phyloP scores from a whole-genome alignment of 129 eudicot species.

The Logfia minima region DNA sequence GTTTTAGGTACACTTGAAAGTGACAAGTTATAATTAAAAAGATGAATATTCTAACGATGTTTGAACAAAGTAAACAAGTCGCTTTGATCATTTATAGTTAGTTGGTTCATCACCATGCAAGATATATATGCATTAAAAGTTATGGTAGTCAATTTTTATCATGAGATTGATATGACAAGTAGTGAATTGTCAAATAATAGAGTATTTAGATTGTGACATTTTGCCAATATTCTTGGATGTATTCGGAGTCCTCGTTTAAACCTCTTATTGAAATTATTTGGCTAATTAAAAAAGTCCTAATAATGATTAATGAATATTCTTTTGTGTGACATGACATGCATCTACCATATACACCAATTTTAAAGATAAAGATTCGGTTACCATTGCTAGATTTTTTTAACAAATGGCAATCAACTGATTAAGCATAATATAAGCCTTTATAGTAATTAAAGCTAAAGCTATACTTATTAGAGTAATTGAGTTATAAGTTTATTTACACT shows the following conservation, averaged over 20 bases:
- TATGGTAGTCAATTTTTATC: background rate
- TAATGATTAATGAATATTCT: background rate
- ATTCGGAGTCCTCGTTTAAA: background rate
- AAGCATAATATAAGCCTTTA: background rate
- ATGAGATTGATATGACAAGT: background rate
- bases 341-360: background rate
- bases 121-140: background rate
- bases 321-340: background rate
- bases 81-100: background rate
- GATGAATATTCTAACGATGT: background rate
- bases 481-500: too few relatives aligned
- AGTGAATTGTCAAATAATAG: background rate
- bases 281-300: background rate
- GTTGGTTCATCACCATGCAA: background rate
- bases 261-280: background rate
- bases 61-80: background rate
- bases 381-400: background rate
- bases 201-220: background rate
- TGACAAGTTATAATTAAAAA: background rate
- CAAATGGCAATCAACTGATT: too few relatives aligned
- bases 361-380: background rate
- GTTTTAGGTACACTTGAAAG: background rate
- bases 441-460: too few relatives aligned
- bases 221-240: background rate
- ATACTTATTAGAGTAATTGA: too few relatives aligned